These are phyloP conservation scores for Primulina eburnea DNA, from an alignment of 257 asterid species.

Conservation along the genomic window DNA sequence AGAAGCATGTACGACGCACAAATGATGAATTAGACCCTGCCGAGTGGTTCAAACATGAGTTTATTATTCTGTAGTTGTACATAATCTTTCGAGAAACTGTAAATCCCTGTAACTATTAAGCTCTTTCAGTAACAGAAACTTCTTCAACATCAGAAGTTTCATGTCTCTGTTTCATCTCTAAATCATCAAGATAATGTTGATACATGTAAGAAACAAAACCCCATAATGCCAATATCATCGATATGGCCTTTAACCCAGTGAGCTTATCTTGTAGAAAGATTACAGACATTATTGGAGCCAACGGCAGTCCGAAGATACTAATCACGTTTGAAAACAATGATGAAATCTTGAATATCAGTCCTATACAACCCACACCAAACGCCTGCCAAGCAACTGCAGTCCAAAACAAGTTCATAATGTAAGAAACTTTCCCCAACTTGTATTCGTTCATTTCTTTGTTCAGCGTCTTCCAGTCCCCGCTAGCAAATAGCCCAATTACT, in stretches of 20 bases:
- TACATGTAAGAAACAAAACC: slow-evolving; percentile 69
- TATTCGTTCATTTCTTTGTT: slow-evolving; percentile 49
- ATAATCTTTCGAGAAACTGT: background rate
- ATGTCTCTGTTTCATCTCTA: slow-evolving; percentile 27
- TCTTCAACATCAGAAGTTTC: background rate
- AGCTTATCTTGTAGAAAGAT: slow-evolving; percentile 46
- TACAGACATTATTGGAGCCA: slow-evolving; percentile 63
- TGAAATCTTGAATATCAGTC: slow-evolving; percentile 57
- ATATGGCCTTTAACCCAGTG: slow-evolving; percentile 51
- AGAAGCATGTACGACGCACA: background rate
- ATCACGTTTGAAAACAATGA: slow-evolving; percentile 72
- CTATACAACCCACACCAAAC: slow-evolving; percentile 45
- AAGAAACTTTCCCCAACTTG: slow-evolving; percentile 40
- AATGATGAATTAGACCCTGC: no score
- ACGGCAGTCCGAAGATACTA: slow-evolving; percentile 59
- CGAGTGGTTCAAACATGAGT: background rate
- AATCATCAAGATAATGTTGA: slow-evolving; percentile 68
- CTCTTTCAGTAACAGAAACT: background rate
- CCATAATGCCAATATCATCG: slow-evolving; percentile 70
- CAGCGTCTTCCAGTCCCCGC: slow-evolving; percentile 10
- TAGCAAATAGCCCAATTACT: slow-evolving; percentile 46
- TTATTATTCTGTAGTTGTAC: background rate
- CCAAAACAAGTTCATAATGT: slow-evolving; percentile 53
- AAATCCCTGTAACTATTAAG: background rate
- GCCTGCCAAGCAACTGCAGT: slow-evolving; percentile 69